Percentiles rank a stretch among this genome's conserved stretches.
Evolutionary conservation across 2,329 filamentous ascomycete species (phyloP).

Genomic region (Botryotinia globosa): DNA sequence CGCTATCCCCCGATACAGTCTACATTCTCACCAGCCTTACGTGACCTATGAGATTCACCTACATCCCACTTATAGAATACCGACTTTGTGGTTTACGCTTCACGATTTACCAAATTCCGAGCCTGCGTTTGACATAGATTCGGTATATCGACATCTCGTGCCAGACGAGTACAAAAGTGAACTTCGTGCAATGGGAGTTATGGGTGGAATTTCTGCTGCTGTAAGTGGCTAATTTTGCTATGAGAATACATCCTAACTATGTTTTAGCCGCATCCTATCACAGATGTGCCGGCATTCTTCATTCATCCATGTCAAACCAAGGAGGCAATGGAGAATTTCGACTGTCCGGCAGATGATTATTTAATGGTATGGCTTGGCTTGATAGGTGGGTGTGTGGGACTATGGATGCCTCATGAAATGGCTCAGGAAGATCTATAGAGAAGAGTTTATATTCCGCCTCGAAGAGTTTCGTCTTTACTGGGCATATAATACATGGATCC

Average conservation of each 20-base stretch:
- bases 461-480: not conserved
- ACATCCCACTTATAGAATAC: conserved; percentile 71
- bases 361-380: conserved; percentile 87
- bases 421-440: conserved; percentile 30
- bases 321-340: conserved; percentile 69
- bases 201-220: conserved; percentile 73
- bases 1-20: conserved; percentile 29
- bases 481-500: not conserved
- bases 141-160: conserved; percentile 68
- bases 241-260: conserved; percentile 15
- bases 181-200: conserved; percentile 59
- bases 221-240: conserved; percentile 51
- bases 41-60: conserved; percentile 68
- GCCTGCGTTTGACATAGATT: conserved; percentile 60
- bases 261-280: conserved; percentile 64
- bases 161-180: conserved; percentile 61
- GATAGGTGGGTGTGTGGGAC: conserved; percentile 73
- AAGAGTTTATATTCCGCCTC: not conserved
- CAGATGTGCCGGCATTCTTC: conserved; percentile 77
- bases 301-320: conserved; percentile 89
- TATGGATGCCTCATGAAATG: conserved; percentile 74
- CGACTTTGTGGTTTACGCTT: conserved; percentile 73
- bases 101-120: conserved; percentile 56
- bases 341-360: conserved; percentile 64
- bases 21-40: conserved; percentile 43